Conservation (phyloP, 2,329 filamentous ascomycete genomes). For the Penicillium sp. region DNA sequence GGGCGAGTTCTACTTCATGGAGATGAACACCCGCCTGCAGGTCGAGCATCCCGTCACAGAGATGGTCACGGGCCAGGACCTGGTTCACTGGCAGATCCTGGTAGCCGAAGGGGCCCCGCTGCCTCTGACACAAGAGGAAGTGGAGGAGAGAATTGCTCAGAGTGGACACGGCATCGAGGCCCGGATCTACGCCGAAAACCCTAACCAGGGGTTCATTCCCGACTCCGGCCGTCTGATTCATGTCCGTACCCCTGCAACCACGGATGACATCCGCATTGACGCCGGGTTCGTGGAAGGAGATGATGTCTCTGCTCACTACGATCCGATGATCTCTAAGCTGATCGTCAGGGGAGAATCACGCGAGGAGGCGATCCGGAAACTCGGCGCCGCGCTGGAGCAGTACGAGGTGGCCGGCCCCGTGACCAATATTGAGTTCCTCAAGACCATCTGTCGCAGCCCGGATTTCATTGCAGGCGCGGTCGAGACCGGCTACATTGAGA, state of each 20-base stretch:
- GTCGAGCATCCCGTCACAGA: slow-evolving; percentile 95
- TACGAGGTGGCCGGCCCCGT: slow-evolving; percentile 91
- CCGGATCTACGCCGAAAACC: slow-evolving; percentile 93
- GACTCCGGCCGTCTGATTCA: slow-evolving; percentile 87
- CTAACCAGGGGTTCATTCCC: slow-evolving; percentile 84
- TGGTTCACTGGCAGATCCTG: slow-evolving; percentile 93
- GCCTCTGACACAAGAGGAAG: slow-evolving; percentile 61
- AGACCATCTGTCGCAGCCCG: slow-evolving; percentile 72
- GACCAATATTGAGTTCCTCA: slow-evolving; percentile 96
- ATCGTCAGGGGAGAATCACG: slow-evolving; percentile 81
- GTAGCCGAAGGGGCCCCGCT: slow-evolving; percentile 69
- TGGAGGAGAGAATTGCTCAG: slow-evolving; percentile 65
- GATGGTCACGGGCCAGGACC: slow-evolving; percentile 68
- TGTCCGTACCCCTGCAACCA: slow-evolving; percentile 65
- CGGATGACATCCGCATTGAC: slow-evolving; percentile 78
- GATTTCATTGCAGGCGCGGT: slow-evolving; percentile 84
- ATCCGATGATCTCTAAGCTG: slow-evolving; percentile 98
- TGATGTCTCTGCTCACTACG: slow-evolving; percentile 89
- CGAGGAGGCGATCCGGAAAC: slow-evolving; percentile 74
- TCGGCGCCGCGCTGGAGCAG: slow-evolving; percentile 72
- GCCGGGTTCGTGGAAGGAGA: slow-evolving; percentile 89
- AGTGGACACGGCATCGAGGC: slow-evolving; percentile 90
- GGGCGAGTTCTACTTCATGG: slow-evolving; percentile 66
- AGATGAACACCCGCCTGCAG: slow-evolving; percentile 77
- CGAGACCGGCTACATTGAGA: slow-evolving; percentile 94